These are phyloP conservation scores for Hansenula lynferdii DNA, from an alignment of 1,139 yeast species.

Conservation along the genomic window DNA sequence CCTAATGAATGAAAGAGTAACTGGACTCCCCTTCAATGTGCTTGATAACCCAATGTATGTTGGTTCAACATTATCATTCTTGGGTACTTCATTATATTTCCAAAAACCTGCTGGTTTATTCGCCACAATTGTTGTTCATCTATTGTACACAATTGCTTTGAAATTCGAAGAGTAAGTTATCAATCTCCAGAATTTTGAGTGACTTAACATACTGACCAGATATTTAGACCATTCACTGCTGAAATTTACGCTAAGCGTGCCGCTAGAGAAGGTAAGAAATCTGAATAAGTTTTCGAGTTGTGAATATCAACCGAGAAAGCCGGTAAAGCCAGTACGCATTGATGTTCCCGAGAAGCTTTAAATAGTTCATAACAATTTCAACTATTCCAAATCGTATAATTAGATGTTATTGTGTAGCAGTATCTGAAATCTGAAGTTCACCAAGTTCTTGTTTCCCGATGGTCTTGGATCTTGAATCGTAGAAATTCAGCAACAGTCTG, in stretches of 20 bases:
- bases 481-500: no score
- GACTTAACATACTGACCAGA: constrained; percentile 4
- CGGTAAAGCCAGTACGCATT: no score
- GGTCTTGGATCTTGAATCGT: no score
- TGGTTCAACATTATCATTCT: constrained; percentile 83
- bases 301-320: no score
- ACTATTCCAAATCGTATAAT: no score
- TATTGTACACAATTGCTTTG: constrained; percentile 82
- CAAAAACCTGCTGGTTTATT: constrained; percentile 88
- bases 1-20: constrained; percentile 83
- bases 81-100: constrained; percentile 85
- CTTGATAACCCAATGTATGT: constrained; percentile 95
- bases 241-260: constrained; percentile 72
- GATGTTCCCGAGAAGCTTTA: no score
- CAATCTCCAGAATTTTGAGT: background rate
- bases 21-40: constrained; percentile 91
- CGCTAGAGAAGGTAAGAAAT: constrained; percentile 29
- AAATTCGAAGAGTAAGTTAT: constrained; percentile 71
- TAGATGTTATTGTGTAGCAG: no score
- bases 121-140: constrained; percentile 65
- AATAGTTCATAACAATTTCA: no score
- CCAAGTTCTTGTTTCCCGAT: no score
- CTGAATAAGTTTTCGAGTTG: no score
- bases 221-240: constrained; percentile 75
- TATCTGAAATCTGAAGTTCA: no score